A percentile compares a stretch with the other conserved stretches of the same genome.
Conservation (phyloP, 1,284 basidiomycete species). For the Boletus nobilissimus region DNA sequence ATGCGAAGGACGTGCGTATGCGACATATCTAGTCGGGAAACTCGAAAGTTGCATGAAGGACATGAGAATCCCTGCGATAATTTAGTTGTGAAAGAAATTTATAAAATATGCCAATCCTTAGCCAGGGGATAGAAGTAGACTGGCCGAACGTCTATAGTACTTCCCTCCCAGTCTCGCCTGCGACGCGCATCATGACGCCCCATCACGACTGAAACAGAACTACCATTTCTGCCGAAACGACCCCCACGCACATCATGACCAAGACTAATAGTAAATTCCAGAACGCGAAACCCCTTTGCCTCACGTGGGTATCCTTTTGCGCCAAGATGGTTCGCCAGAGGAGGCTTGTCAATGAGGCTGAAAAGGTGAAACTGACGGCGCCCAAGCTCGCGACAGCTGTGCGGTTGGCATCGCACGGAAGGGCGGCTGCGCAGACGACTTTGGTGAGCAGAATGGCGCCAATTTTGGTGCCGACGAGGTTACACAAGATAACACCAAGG, state of each 20-base stretch:
- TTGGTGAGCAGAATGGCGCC: background rate
- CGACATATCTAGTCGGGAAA: background rate
- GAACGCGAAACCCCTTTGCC: background rate
- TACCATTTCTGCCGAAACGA: background rate
- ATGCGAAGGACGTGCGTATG: background rate
- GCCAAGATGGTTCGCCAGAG: background rate
- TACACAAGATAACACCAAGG: background rate
- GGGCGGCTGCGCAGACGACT: background rate
- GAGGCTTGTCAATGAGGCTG: background rate
- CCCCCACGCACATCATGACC: background rate
- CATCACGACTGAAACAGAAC: background rate
- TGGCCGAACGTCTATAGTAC: too few species aligned
- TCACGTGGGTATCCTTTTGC: background rate
- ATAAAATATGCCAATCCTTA: background rate
- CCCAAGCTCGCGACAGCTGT: background rate
- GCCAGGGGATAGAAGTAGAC: too few species aligned
- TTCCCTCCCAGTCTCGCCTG: too few species aligned
- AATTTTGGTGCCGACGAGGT: background rate
- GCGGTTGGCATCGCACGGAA: background rate
- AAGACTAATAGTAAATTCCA: background rate
- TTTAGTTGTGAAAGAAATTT: too few species aligned
- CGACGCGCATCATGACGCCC: background rate
- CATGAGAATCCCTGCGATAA: too few species aligned
- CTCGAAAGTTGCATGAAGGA: background rate
- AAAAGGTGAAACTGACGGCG: background rate